Evolutionary conservation across 2,329 filamentous ascomycete species (phyloP), one percentile per base, ranked within the genome.

Genomic region (Diaporthe eres): DNA sequence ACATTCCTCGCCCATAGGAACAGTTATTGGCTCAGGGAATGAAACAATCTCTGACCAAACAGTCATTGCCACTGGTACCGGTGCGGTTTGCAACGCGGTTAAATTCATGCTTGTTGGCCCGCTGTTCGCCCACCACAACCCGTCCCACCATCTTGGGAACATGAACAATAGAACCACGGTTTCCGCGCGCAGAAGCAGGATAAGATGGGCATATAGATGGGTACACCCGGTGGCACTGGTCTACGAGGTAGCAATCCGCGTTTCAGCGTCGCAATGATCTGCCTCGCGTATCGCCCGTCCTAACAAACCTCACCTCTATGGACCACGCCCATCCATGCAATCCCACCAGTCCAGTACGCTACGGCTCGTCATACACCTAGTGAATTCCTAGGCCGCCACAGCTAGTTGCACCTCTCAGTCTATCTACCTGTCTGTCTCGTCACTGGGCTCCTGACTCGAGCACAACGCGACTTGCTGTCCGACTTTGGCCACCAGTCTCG

Each of bases 251-350:
- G 63, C 63, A 67, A 67, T 67, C 44, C 63, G 44, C 63, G 63
- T 67, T 67, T 67, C 63, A 67, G 63, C 63, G 63, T 67, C 44
- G 63, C 63, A 67, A 37, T 67, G 63, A 67, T 67, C 63, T 37
- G 44, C 63, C 31, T 67, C 63, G 63, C 63, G 19, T 67, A 67
- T 51, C 44, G 61, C 8, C 44, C 61, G 28, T 67, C 39, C 22
- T n/a, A 67, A 37, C 61, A 37, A 49, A 31, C 25, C 44, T 51
- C 17, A 37, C 61, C 19, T n/a, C 9, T 17, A n/a, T 47, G 10
- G 12, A 47, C 42, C 12, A 51, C 31, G 37, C 61, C 47, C 15
- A 17, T n/a, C 28, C 42, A 51, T 51, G 47, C 22, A 68, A 25
- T 37, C 8, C 22, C 22, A 39, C 58, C 37, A 17, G 37, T 3